Evolutionary conservation across 148 eudicot species (phyloP), one percentile per base, ranked within the genome.

Genomic region (Fagopyrum tataricum): DNA sequence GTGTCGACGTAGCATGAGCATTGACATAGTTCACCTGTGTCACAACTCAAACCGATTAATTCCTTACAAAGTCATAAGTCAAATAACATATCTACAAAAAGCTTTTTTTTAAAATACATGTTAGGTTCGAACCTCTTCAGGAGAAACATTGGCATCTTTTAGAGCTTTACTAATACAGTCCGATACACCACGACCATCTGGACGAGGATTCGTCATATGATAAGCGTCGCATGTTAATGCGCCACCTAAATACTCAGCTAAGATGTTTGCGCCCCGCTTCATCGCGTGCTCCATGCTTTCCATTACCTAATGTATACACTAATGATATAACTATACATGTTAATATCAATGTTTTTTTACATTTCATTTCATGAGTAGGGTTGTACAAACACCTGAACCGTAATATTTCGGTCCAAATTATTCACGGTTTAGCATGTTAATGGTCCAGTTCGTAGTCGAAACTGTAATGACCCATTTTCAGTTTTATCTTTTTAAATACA

Each of bases 201-300:
- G 73, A 3, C 73, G 80, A 44, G 83, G 83, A 37, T 74, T 76
- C 0, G 83, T 81, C 40, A 81, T 58, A 78, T 81, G 83, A 74
- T 77, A 76, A 26, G 83, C 83, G 39, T 81, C 83, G 31, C 76
- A 77, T 31, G 78, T 74, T 47, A 74, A 44, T 4, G 83, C 80
- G 1, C 83, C 83, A n/a, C 83, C 83, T 6, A 81, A 37, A 43
- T 77, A 81, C 70, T 81, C 83, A 3, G 78, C 83, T 41, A 81
- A 21, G 31, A 81, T 77, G 0, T 71, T 81, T 20, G 83, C 83
- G 37, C 80, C 83, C 77, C 80, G 55, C 71, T 74, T 74, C 20
- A 62, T 81, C 6, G 83, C 80, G 51, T 81, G 83, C 20, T 77
- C 83, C 76, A 77, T 73, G 78, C 83, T 77, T 76, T 81, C 83